Conservation (phyloP, 2,329 filamentous ascomycete species). For the Raffaelea arxii region DNA sequence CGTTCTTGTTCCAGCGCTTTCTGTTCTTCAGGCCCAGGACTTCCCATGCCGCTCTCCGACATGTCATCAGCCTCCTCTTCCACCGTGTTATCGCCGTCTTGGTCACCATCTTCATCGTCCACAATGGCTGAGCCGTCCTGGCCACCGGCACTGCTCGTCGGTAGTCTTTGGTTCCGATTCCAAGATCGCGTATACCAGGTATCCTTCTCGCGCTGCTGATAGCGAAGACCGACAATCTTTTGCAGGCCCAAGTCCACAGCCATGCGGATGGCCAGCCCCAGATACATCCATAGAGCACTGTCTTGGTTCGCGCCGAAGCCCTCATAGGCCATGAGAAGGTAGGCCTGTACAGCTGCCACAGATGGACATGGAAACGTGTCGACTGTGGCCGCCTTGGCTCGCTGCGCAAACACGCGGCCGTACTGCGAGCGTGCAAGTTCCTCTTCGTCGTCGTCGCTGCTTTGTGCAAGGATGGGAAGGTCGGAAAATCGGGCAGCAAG, state of each 20-base stretch:
- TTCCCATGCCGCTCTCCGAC: no score
- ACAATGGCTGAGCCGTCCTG: conserved; percentile 14
- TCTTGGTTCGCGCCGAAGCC: conserved; percentile 83
- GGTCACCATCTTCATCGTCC: conserved; percentile 14
- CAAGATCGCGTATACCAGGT: conserved; percentile 37
- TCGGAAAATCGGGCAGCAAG: conserved; percentile 74
- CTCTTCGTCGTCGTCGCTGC: conserved; percentile 32
- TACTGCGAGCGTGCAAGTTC: conserved; percentile 49
- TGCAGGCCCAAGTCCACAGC: conserved; percentile 73
- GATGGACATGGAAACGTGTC: conserved; percentile 77
- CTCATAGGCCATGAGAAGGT: conserved; percentile 75
- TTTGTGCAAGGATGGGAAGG: conserved; percentile 39
- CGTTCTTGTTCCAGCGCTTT: conserved; percentile 68
- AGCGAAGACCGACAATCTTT: conserved; percentile 65
- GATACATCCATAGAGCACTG: conserved; percentile 88
- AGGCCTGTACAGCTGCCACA: conserved; percentile 75
- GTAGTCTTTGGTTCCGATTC: conserved; percentile 26
- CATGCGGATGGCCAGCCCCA: conserved; percentile 79
- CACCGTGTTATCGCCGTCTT: conserved; percentile 14
- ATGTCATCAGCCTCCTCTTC: conserved; percentile 24
- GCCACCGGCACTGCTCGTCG: no score
- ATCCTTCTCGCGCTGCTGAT: conserved; percentile 46
- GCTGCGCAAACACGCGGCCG: conserved; percentile 68
- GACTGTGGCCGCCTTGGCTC: conserved; percentile 73
- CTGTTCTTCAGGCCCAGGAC: conserved; percentile 44